Evolutionary conservation across 345 rosid species (phyloP).

Genomic region (Excoecaria cochinchinensis): DNA sequence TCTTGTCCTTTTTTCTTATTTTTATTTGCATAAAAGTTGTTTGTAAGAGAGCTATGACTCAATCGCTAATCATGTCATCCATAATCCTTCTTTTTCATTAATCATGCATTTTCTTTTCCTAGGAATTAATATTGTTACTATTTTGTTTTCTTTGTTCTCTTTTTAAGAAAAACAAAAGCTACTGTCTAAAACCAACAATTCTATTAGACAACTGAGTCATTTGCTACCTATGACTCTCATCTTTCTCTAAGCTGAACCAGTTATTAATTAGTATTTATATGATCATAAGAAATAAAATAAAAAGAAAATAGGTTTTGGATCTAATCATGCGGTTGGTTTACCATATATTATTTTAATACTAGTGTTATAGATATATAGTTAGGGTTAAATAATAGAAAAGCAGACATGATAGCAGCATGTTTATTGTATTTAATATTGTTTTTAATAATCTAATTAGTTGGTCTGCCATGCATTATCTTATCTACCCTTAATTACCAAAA

Average conservation of each 20-base stretch:
- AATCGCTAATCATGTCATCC: not conserved
- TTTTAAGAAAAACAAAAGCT: too few species aligned
- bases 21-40: too few species aligned
- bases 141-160: too few species aligned
- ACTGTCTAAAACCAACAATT: too few species aligned
- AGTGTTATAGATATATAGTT: not conserved
- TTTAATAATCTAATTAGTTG: conserved; percentile 21
- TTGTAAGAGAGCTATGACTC: too few species aligned
- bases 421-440: conserved; percentile 1
- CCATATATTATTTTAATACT: not conserved
- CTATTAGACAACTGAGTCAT: too few species aligned
- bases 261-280: too few species aligned
- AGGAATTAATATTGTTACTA: too few species aligned
- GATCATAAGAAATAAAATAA: not conserved
- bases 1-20: not conserved
- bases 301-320: not conserved
- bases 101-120: too few species aligned
- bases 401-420: conserved; percentile 15
- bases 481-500: not conserved
- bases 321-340: not conserved
- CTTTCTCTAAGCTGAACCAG: too few species aligned
- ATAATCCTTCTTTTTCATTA: too few species aligned
- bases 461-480: conserved; percentile 25
- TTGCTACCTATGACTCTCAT: too few species aligned
- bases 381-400: not conserved